Conservation (phyloP, 371 early-diverging fungal genomes). For the Mortierella sp. region DNA sequence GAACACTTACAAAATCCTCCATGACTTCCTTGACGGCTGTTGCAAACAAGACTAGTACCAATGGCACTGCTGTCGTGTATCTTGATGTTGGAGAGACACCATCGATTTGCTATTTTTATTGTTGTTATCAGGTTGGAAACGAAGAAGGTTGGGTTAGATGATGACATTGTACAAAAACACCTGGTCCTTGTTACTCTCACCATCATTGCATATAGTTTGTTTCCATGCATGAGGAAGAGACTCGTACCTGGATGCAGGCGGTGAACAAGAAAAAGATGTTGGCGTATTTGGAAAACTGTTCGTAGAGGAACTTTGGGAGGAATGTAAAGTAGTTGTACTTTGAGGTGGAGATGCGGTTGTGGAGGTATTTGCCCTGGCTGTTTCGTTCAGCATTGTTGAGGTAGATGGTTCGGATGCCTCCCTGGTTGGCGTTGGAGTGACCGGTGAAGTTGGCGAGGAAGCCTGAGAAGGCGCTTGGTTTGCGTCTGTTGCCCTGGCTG, state of each 20-base stretch:
- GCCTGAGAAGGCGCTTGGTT: conserved; percentile 20
- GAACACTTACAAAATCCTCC: conserved; percentile 88
- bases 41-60: conserved; percentile 89
- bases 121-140: neutral
- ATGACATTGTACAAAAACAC: neutral
- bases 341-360: conserved; percentile 89
- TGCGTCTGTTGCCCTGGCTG: neutral
- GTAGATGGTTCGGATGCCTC: conserved; percentile 77
- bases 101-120: conserved; percentile 76
- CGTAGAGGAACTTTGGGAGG: conserved; percentile 91
- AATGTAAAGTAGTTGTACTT: conserved; percentile 94
- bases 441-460: conserved; percentile 46
- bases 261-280: conserved; percentile 97
- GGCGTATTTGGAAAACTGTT: conserved; percentile 95
- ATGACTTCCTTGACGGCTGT: conserved; percentile 97
- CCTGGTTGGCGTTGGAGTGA: conserved; percentile 38
- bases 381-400: conserved; percentile 87
- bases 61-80: conserved; percentile 93
- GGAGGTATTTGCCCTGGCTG: conserved; percentile 80
- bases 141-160: neutral
- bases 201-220: too few species aligned
- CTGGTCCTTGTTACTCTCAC: too few species aligned
- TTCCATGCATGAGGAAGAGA: neutral
- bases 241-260: conserved; percentile 84
- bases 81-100: conserved; percentile 88